Base-by-base conservation (phyloP, 2,329 filamentous ascomycete species). In the Alternaria ethzedia region DNA sequence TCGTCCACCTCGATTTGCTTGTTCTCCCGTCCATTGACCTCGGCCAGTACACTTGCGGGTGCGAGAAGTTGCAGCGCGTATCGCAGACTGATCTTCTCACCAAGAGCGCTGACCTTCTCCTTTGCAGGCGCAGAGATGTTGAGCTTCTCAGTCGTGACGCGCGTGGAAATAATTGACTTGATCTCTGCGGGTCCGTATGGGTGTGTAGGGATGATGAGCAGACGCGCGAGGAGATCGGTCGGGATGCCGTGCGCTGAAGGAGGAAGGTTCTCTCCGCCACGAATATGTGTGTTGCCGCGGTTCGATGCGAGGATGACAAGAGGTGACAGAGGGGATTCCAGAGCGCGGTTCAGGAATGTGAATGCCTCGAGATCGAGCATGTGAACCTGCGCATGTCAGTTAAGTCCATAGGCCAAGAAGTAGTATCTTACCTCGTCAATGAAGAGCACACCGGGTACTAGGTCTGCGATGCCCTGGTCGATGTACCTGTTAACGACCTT, bases 331-430 rank as follows among this genome's bases (percentile, higher is more conserved):
- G 90, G 88, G 59, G 93, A 94, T 86, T 99, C 96, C 71, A 99
- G 87, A n/a, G 96, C 96, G 78, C 94, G 92, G 86, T 98, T 98
- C 77, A 99, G 90, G 83, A 97, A 99, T 71, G 96, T 98, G 84
- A 98, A 99, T 85, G 94, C 97, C 85, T 99, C 96, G 72, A 99
- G 91, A 81, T 99, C 96, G 74, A 99, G 93, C 96, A 99, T 99
- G 85, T 99, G 95, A 64, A 97, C 95, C 94, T 96, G 56, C 45
- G 50, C 52, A 61, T 61, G 75, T 72, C 81, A 64, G 58, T 49
- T 47, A 41, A 17, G 30, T 5, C 30, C 20, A 45, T 41, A 13
- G 3, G 11, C 2, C 6, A 5, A 4, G 11, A 5, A 30, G 17
- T 20, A 15, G 2, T n/a, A 25, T 68, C 81, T 67, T 88, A 96